Conservation (phyloP, 2,329 filamentous ascomycete genomes). For the Penicillium sp. region DNA sequence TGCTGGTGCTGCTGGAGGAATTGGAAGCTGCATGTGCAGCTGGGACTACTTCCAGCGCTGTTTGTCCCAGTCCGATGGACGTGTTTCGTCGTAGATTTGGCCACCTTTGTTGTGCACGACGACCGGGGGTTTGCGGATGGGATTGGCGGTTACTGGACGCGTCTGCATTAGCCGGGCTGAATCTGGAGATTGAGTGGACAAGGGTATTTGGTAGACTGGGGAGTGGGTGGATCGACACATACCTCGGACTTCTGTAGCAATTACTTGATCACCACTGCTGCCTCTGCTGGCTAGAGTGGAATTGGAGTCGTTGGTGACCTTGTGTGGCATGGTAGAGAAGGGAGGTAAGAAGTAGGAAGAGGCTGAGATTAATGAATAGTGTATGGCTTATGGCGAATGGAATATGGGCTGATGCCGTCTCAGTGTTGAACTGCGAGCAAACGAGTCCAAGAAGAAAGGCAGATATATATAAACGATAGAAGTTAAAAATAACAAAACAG, state of each 20-base stretch:
- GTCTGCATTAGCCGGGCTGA: constrained; percentile 23
- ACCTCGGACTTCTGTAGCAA: constrained; percentile 33
- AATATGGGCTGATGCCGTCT: constrained; percentile 7
- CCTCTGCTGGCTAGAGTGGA: constrained; percentile 34
- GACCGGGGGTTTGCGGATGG: constrained; percentile 34
- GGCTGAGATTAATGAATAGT: neutral
- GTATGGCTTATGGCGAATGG: neutral
- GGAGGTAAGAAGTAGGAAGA: neutral
- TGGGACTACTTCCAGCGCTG: constrained; percentile 39
- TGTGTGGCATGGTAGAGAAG: constrained; percentile 32
- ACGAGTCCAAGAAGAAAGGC: constrained; percentile 2
- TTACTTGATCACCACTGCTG: constrained; percentile 31
- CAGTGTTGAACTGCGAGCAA: constrained; percentile 26
- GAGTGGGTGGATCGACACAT: constrained; percentile 16
- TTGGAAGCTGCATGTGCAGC: neutral
- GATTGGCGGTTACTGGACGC: constrained; percentile 24
- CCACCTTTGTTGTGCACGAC: constrained; percentile 38
- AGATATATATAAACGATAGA: constrained; percentile 7
- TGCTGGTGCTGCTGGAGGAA: neutral
- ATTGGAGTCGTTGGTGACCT: constrained; percentile 36
- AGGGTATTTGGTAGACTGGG: neutral
- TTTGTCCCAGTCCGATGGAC: constrained; percentile 40
- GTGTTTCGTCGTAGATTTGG: constrained; percentile 37
- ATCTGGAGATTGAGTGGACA: constrained; percentile 23
- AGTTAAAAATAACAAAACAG: neutral